These are phyloP conservation scores for Solanum dulcamara DNA, from an alignment of 257 asterid genomes.

Conservation along the genomic window DNA sequence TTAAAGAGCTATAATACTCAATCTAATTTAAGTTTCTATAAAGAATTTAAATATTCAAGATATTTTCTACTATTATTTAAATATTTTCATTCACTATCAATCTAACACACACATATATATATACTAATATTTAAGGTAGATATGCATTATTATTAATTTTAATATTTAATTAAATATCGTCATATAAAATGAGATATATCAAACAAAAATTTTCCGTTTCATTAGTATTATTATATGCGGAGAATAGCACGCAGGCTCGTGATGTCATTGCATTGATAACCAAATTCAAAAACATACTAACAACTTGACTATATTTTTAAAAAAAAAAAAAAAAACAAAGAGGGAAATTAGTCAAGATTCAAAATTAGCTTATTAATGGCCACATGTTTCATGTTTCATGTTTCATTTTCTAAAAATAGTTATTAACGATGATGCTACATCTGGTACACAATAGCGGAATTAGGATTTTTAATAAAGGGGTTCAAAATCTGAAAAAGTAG, in stretches of 20 bases:
- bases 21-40: neutral
- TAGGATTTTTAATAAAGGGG: no score
- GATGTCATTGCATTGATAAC: neutral
- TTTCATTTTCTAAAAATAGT: neutral
- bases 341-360: neutral
- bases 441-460: no score
- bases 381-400: neutral
- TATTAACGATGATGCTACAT: neutral
- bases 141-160: neutral
- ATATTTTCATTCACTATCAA: neutral
- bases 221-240: neutral
- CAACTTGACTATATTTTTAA: neutral
- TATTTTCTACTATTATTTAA: neutral
- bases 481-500: no score
- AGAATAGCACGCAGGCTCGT: neutral
- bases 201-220: neutral
- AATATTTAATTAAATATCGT: neutral
- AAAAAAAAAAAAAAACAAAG: neutral
- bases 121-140: neutral
- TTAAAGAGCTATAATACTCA: neutral
- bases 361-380: neutral
- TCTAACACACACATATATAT: neutral
- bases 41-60: neutral
- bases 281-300: neutral
- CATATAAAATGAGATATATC: neutral